These are phyloP conservation scores for Lupinus albus DNA, from an alignment of 306 rosid genomes.

Conservation along the genomic window DNA sequence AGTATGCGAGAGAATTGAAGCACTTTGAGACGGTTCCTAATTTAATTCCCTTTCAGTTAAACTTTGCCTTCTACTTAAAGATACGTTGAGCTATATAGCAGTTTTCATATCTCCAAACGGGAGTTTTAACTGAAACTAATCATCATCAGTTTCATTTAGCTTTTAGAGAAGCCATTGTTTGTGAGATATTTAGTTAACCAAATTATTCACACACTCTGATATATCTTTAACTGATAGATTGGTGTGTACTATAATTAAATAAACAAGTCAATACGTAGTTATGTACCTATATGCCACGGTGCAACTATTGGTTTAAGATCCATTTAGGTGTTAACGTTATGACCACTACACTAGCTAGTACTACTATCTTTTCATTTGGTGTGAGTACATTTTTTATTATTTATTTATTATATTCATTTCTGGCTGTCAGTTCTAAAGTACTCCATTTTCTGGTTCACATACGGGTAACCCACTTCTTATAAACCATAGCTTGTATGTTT, in stretches of 20 bases:
- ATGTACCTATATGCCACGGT: not conserved
- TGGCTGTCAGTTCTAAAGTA: conserved; percentile 31
- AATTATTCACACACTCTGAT: not conserved
- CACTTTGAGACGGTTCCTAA: conserved; percentile 20
- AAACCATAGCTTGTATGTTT: not conserved
- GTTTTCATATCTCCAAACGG: conserved; percentile 17
- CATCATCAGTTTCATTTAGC: conserved; percentile 15
- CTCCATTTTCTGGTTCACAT: conserved; percentile 33
- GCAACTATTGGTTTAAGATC: not conserved
- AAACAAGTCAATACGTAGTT: not conserved
- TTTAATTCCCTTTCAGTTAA: conserved; percentile 11
- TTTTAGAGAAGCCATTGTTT: not conserved
- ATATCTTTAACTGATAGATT: too few species aligned
- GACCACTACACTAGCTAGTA: not conserved
- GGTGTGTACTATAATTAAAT: not conserved
- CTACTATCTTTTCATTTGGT: conserved; percentile 14
- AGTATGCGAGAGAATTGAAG: conserved; percentile 32
- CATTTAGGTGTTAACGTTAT: not conserved
- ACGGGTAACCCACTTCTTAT: conserved; percentile 37
- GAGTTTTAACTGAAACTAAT: conserved; percentile 26
- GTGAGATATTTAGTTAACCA: conserved; percentile 4
- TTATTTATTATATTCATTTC: not conserved
- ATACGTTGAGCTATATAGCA: conserved; percentile 13
- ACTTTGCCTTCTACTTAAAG: conserved; percentile 34
- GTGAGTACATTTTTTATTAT: not conserved